phyloP scores from a whole-genome alignment of 345 rosid species.

The Citrus sp. region DNA sequence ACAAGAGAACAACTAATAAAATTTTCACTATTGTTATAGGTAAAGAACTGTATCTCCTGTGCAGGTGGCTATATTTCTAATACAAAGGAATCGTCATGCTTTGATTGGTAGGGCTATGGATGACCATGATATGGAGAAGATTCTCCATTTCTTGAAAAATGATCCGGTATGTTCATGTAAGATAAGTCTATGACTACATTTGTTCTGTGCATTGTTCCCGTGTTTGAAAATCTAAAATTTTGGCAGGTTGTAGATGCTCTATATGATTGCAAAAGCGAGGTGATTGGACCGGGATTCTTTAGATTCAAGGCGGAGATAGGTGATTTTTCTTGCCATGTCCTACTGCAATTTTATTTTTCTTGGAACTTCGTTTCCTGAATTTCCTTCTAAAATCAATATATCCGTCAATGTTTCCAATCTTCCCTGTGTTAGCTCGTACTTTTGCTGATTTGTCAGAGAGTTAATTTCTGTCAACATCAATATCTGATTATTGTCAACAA shows the following conservation, averaged over 20 bases:
- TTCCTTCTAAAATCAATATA: not conserved
- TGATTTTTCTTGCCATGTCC: slow-evolving; percentile 24
- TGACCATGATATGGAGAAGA: slow-evolving; percentile 90
- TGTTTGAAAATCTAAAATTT: slow-evolving; percentile 9
- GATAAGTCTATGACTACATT: not conserved
- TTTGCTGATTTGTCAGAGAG: not conserved
- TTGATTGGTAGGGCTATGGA: slow-evolving; percentile 98
- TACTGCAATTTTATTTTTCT: not conserved
- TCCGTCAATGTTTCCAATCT: not conserved
- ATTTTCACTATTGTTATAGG: not conserved
- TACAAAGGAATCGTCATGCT: slow-evolving; percentile 96
- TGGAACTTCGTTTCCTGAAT: not conserved
- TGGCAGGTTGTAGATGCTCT: slow-evolving; percentile 86
- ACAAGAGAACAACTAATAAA: not conserved
- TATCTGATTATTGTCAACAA: not conserved
- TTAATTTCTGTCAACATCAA: not conserved
- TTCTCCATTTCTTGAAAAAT: slow-evolving; percentile 70
- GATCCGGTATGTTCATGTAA: slow-evolving; percentile 64
- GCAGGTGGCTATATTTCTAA: slow-evolving; percentile 97
- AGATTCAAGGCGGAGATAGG: slow-evolving; percentile 99
- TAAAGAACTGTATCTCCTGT: slow-evolving; percentile 1
- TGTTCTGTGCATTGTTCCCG: not conserved
- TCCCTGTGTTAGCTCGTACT: not conserved
- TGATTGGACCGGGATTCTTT: slow-evolving; percentile 97
- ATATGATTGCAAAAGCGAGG: slow-evolving; percentile 99